Conservation (phyloP, 2,329 filamentous ascomycete species). For the Aspergillus udagawae region DNA sequence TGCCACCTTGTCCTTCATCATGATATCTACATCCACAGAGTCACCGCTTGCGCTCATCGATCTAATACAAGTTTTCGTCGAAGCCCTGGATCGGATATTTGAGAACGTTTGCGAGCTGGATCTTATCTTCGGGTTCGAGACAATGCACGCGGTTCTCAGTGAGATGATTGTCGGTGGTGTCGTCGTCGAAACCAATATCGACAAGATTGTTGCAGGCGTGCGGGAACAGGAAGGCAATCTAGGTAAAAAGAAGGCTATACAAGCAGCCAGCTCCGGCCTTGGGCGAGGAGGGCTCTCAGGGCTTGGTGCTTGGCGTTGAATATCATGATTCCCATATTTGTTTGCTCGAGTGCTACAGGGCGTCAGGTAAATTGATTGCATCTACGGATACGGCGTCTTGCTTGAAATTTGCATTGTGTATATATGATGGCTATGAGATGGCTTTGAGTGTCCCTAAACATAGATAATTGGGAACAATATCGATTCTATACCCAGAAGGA, state of each 20-base stretch:
- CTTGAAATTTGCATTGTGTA: background rate
- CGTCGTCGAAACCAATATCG: constrained; percentile 86
- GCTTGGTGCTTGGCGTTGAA: constrained; percentile 37
- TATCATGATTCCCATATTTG: background rate
- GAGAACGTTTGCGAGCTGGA: constrained; percentile 98
- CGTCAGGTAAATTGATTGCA: background rate
- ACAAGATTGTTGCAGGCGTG: constrained; percentile 83
- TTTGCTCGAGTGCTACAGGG: background rate
- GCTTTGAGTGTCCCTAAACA: background rate
- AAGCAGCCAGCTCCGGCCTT: constrained; percentile 37
- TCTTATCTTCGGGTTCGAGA: constrained; percentile 98
- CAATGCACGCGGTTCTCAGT: constrained; percentile 79
- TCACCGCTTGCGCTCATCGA: constrained; percentile 93
- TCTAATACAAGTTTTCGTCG: constrained; percentile 96
- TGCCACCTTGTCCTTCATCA: constrained; percentile 96
- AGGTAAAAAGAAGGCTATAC: constrained; percentile 43
- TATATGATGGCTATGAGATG: background rate
- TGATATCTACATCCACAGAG: constrained; percentile 95
- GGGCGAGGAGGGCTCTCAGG: constrained; percentile 37
- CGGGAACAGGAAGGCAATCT: constrained; percentile 46
- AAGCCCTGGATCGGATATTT: constrained; percentile 89
- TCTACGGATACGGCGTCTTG: background rate
- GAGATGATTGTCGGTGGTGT: constrained; percentile 97
- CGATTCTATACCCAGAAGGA: background rate
- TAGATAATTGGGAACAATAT: background rate